These are phyloP conservation scores for Trypanosoma platydactyli DNA, from an alignment of 208 protist genomes.

Conservation along the genomic window DNA sequence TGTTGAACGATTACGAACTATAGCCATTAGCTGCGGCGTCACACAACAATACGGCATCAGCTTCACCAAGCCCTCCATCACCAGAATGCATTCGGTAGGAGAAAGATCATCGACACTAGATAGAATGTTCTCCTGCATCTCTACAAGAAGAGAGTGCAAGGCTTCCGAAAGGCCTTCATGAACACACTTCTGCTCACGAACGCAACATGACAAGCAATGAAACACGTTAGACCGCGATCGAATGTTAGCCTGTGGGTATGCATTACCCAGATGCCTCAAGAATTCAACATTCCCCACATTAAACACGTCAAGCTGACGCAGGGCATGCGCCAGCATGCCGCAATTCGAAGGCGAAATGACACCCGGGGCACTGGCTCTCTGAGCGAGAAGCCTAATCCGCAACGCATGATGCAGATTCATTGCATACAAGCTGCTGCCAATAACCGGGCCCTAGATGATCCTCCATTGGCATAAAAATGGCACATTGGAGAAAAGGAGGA, in stretches of 20 bases:
- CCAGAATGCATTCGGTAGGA: conserved; percentile 46
- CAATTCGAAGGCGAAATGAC: conserved; percentile 45
- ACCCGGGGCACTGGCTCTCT: conserved; percentile 33
- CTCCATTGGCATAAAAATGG: conserved; percentile 1
- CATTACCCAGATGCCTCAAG: conserved; percentile 24
- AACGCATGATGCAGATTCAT: conserved; percentile 16
- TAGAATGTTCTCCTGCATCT: conserved; percentile 38
- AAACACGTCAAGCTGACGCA: conserved; percentile 42
- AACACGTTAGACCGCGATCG: conserved; percentile 55
- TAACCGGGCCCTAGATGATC: no score
- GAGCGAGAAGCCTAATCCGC: conserved; percentile 20
- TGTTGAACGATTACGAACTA: conserved; percentile 45
- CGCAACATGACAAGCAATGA: conserved; percentile 37
- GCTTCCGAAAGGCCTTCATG: conserved; percentile 27
- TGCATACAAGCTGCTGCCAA: no score
- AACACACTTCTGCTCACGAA: conserved; percentile 29
- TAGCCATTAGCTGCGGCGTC: conserved; percentile 27
- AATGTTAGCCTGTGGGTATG: conserved; percentile 31
- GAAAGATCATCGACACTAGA: conserved; percentile 38
- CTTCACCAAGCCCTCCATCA: conserved; percentile 52
- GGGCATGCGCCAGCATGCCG: conserved; percentile 41
- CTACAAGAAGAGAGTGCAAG: conserved; percentile 25
- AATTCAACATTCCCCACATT: conserved; percentile 18
- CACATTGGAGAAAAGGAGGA: neutral
- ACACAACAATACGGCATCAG: conserved; percentile 37